Conservation (phyloP, 768 basidiomycete species). For the Leccinum pellstonianum region DNA sequence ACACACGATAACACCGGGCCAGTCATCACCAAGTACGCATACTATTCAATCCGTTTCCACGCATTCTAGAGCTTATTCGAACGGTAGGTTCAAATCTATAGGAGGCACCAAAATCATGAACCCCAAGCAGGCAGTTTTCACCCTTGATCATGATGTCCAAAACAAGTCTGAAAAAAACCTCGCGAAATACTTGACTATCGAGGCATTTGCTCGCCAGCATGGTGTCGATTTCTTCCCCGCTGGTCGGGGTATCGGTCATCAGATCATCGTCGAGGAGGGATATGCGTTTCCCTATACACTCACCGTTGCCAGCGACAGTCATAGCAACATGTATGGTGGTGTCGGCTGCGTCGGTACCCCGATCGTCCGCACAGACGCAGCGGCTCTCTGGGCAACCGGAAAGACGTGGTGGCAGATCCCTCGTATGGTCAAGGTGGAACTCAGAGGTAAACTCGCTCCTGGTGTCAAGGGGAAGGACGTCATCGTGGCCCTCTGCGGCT, state of each 20-base stretch:
- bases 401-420: constrained; percentile 99
- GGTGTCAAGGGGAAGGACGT: constrained; percentile 99
- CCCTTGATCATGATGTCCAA: constrained; percentile 97
- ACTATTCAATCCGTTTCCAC: background rate
- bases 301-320: constrained; percentile 95
- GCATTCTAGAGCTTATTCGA: constrained; percentile 1
- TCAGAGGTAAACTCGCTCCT: constrained; percentile 74
- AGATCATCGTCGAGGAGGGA: constrained; percentile 96
- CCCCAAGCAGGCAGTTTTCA: constrained; percentile 87
- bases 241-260: constrained; percentile 96
- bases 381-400: constrained; percentile 96
- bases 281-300: constrained; percentile 96
- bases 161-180: constrained; percentile 91
- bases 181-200: constrained; percentile 88
- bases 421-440: constrained; percentile 91
- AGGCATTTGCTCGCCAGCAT: constrained; percentile 83
- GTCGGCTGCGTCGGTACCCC: constrained; percentile 97
- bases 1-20: constrained; percentile 98
- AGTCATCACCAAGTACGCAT: constrained; percentile 88
- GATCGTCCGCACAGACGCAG: constrained; percentile 93
- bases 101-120: constrained; percentile 83
- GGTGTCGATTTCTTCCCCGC: constrained; percentile 95
- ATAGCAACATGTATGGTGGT: constrained; percentile 99
- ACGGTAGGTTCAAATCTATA: constrained; percentile 85
- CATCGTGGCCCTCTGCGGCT: constrained; percentile 93